Percentiles rank a stretch among this genome's conserved stretches.
Evolutionary conservation across 2,329 filamentous ascomycete genomes (phyloP).

Genomic region (Pyrenophora teres): DNA sequence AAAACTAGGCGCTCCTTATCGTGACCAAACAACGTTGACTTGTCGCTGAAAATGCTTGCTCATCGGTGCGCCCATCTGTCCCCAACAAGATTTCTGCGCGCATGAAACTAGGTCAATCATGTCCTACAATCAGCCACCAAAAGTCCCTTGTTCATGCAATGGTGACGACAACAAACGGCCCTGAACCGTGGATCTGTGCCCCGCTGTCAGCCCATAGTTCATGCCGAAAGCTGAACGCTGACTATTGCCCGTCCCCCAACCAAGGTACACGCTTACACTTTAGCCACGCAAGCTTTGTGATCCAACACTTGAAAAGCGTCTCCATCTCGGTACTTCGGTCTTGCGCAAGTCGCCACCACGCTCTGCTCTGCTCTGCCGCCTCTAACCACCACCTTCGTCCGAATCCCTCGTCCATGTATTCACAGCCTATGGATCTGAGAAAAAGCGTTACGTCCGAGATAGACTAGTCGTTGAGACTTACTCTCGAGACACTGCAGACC

Average conservation of each 20-base stretch:
- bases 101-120: too few species aligned
- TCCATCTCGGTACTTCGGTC: too few species aligned
- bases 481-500: conserved; percentile 10
- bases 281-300: too few species aligned
- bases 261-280: conserved; percentile 10
- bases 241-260: conserved; percentile 5
- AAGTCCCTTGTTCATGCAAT: background rate
- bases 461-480: background rate
- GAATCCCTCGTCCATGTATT: conserved; percentile 1
- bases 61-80: background rate
- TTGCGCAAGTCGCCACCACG: background rate
- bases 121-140: background rate
- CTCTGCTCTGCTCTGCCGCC: background rate
- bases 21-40: background rate
- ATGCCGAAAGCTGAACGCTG: background rate
- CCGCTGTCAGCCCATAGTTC: conserved; percentile 17
- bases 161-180: conserved; percentile 16
- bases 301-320: too few species aligned
- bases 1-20: background rate
- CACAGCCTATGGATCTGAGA: background rate
- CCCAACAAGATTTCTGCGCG: background rate
- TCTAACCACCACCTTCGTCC: background rate
- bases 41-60: background rate
- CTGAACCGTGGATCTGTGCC: conserved; percentile 6
- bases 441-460: background rate